A percentile compares a stretch with the other conserved stretches of the same genome.
These are phyloP conservation scores for Rhodotorula graminis DNA, from an alignment of 768 basidiomycete genomes.

Conservation along the genomic window DNA sequence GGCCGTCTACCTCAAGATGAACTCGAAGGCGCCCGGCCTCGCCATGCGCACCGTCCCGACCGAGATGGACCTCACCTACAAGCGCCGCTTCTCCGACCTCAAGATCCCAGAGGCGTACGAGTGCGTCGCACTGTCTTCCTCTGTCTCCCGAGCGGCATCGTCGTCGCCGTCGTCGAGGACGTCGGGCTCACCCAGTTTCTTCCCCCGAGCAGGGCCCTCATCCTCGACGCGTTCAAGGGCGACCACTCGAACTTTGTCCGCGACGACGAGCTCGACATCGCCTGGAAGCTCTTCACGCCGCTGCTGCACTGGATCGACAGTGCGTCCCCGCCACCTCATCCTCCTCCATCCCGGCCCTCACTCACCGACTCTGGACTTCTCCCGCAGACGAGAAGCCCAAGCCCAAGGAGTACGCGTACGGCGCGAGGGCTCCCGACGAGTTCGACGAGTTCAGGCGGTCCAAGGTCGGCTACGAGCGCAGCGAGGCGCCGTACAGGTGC, in stretches of 20 bases:
- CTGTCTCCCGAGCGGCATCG: background rate
- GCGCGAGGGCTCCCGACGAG: slow-evolving; percentile 86
- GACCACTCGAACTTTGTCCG: slow-evolving; percentile 99
- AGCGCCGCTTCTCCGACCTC: slow-evolving; percentile 80
- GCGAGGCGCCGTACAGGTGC: slow-evolving; percentile 33
- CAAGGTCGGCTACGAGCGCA: slow-evolving; percentile 51
- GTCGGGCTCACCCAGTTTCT: background rate
- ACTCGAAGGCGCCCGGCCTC: slow-evolving; percentile 88
- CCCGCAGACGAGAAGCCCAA: slow-evolving; percentile 59
- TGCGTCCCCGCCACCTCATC: background rate
- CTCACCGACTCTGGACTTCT: too few species aligned
- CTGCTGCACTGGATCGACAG: slow-evolving; percentile 38
- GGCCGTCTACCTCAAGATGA: slow-evolving; percentile 94
- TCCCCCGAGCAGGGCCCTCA: slow-evolving; percentile 61
- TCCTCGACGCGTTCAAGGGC: slow-evolving; percentile 92
- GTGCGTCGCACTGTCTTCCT: slow-evolving; percentile 11
- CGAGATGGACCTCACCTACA: slow-evolving; percentile 98
- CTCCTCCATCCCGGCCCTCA: slow-evolving; percentile 52
- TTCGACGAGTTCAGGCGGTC: slow-evolving; percentile 64
- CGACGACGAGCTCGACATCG: slow-evolving; percentile 91
- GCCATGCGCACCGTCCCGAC: slow-evolving; percentile 83
- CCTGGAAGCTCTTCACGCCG: slow-evolving; percentile 98
- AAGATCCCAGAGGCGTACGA: slow-evolving; percentile 94
- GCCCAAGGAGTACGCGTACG: slow-evolving; percentile 75
- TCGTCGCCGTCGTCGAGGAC: too few species aligned